These are phyloP conservation scores for Ploettnerulaceae sp. DNA, from an alignment of 2,329 filamentous ascomycete genomes.

Conservation along the genomic window DNA sequence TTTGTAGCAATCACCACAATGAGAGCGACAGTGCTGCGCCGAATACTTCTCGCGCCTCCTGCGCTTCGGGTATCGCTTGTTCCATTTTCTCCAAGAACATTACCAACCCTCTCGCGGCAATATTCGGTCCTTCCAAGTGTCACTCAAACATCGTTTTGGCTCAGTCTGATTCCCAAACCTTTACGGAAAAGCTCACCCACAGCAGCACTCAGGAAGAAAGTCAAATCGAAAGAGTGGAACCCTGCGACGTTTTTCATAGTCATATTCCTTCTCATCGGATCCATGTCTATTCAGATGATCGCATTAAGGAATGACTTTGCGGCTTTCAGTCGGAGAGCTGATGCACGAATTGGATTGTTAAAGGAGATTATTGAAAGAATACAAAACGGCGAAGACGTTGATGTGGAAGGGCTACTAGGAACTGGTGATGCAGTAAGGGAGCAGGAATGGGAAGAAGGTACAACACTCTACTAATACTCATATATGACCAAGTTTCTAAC, in stretches of 20 bases:
- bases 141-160: conserved; percentile 52
- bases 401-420: conserved; percentile 78
- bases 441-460: conserved; percentile 82
- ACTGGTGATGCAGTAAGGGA: conserved; percentile 72
- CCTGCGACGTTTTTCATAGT: conserved; percentile 77
- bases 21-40: conserved; percentile 21
- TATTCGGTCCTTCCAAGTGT: conserved; percentile 38
- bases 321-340: conserved; percentile 68
- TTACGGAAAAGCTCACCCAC: conserved; percentile 44
- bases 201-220: conserved; percentile 35
- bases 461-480: conserved; percentile 33
- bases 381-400: conserved; percentile 69
- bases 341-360: conserved; percentile 71
- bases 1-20: background rate
- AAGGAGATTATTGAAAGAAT: conserved; percentile 70
- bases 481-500: conserved; percentile 6
- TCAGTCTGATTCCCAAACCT: conserved; percentile 63
- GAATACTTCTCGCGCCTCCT: conserved; percentile 25
- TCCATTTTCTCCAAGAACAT: conserved; percentile 8
- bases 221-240: conserved; percentile 64
- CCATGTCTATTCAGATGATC: conserved; percentile 92
- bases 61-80: conserved; percentile 24
- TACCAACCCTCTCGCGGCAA: conserved; percentile 12
- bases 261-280: conserved; percentile 84
- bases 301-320: conserved; percentile 69